Base-by-base conservation (phyloP, 257 asterid genomes). In the Fraxinus quadrangulata region DNA sequence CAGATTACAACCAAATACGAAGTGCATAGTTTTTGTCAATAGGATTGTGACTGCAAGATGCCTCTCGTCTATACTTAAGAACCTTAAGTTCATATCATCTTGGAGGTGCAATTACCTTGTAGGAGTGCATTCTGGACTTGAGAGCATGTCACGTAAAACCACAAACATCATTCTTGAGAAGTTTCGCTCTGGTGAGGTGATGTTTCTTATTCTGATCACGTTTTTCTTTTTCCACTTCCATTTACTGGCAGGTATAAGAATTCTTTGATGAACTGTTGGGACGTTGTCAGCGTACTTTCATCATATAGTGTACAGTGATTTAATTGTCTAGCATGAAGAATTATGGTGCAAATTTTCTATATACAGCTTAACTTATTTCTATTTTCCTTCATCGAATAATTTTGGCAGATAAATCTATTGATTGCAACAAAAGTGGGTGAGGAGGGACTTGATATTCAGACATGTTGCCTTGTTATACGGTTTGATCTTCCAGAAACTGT, bases 341-440 rank as follows among this genome's bases (percentile, higher is more conserved):
- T 59, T 56, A 28, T 23, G 34, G 16, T 76, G 7, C 8, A 67
- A 70, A 5, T 12, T 34, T 37, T 24, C 39, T 72, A 16, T 37
- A 72, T 28, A 26, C 63, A 77, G 26, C 47, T 56, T 36, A 71
- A 45, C 37, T 73, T 54, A 40, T 17, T 77, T 75, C 80, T 72
- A 40, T 45, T 72, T 78, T 63, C 77, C 47, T 12, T 75, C 70
- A 75, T 75, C 70, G 42, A 79, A 74, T 72, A 73, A 76, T 73
- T 81, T 72, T 86, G 83, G 84, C 94, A 95, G 99, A 88, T 93
- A 59, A 96, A 96, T 89, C 92, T 96, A 63, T 84, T 96, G 78
- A 90, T 96, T 84, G 99, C 99, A 51, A 96, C 99, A 78, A 96
- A 96, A 86, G 99, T 96, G 77, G 99, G 98, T 12, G 99, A 96